phyloP scores from a whole-genome alignment of 768 basidiomycete species.

The Atractiella rhizophila region DNA sequence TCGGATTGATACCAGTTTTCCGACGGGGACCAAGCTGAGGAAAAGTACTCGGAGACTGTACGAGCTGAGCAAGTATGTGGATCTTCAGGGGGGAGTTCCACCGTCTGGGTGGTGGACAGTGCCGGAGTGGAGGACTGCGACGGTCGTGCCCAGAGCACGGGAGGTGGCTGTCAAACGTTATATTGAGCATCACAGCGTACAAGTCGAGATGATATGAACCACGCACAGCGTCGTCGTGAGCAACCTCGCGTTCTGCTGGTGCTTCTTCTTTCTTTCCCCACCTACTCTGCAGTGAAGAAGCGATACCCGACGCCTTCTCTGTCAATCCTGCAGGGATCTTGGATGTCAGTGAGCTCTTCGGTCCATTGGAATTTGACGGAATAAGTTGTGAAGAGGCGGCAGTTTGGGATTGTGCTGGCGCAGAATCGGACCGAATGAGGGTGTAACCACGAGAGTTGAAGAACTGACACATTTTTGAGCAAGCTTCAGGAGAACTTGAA shows the following conservation, averaged over 20 bases:
- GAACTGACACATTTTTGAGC: background rate
- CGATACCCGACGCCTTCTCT: background rate
- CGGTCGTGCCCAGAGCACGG: background rate
- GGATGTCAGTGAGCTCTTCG: background rate
- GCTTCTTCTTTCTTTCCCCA: background rate
- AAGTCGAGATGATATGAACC: background rate
- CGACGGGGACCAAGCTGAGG: background rate
- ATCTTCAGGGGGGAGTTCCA: no score
- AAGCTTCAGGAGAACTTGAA: background rate
- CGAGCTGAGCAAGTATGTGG: constrained; percentile 1
- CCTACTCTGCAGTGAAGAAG: background rate
- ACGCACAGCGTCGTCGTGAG: background rate
- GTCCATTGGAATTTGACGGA: background rate
- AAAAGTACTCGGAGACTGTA: background rate
- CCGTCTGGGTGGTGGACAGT: no score
- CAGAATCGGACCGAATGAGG: background rate
- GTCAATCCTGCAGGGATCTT: background rate
- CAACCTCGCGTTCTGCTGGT: background rate
- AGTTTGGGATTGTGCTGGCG: background rate
- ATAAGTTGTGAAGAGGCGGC: background rate
- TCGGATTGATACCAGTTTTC: constrained; percentile 1
- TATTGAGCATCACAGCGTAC: no score
- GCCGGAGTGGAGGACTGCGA: no score
- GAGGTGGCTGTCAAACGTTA: background rate
- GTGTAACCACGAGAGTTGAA: background rate